Evolutionary conservation across 305 asterid genomes (phyloP), one percentile per base, ranked within the genome.

Genomic region (Fraxinus velutina): DNA sequence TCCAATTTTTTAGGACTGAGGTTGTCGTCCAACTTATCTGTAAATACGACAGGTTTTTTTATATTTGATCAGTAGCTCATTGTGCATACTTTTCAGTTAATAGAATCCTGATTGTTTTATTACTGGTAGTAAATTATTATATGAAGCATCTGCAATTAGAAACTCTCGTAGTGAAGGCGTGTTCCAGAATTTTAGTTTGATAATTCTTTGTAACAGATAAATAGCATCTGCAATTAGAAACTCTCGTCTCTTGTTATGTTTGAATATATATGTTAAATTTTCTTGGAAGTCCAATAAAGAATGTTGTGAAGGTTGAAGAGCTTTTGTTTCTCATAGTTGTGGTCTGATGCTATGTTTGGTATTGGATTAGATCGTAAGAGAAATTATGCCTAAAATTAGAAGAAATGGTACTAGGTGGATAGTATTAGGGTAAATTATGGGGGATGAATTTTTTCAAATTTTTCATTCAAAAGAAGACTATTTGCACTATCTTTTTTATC

Each of bases 151-250:
- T 78, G 80, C 29, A 55, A 81, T 79, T 71, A 71, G 47, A 71
- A 29, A 29, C 32, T 29, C 75, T 21, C 6, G 6, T 22, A 62
- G 34, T 5, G 30, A 64, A 27, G 34, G 73, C 73, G 0, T 30
- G 42, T 71, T 71, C 76, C 13, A 68, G 47, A 71, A 6, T 78
- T 70, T 72, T 50, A 77, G 77, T 55, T 32, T 7, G 44, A 19
- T 33, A 47, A 79, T 82, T 85, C 86, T 80, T 82, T 71, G 78
- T 80, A 83, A 80, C 30, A 29, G 32, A 75, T 75, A 79, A 70
- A 32, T 32, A 15, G 13, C 8, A 33, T 71, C 36, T 32, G 76
- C 17, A 71, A 71, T 7, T 32, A 27, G 74, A 68, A 29, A 68
- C 21, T 29, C 0, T 70, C 29, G 36, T 27, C 22, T 30, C 42